Conservation (phyloP, 2,329 filamentous ascomycete genomes). For the Monilinia fructicola region DNA sequence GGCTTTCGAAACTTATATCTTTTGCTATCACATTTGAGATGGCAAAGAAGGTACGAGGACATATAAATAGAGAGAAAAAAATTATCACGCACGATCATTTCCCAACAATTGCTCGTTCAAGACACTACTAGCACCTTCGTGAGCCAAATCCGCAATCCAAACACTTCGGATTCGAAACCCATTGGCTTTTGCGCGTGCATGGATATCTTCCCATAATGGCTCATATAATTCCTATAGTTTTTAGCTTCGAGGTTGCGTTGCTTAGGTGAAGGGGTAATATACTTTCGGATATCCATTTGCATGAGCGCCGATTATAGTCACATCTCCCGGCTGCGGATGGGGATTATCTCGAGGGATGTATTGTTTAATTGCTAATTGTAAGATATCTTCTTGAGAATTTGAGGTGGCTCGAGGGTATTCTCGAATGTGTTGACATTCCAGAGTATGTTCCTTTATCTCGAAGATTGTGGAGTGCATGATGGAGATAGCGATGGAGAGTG, state of each 20-base stretch:
- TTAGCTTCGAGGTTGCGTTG: background rate
- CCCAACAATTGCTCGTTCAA: constrained; percentile 74
- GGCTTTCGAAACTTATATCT: background rate
- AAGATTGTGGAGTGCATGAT: constrained; percentile 46
- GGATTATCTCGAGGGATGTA: constrained; percentile 76
- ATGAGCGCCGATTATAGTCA: constrained; percentile 84
- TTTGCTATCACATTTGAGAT: background rate
- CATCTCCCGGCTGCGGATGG: constrained; percentile 66
- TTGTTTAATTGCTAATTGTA: constrained; percentile 79
- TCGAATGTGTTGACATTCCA: constrained; percentile 75
- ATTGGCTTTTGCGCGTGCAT: constrained; percentile 53
- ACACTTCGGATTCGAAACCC: constrained; percentile 73
- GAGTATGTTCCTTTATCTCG: constrained; percentile 68
- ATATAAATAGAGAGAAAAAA: background rate
- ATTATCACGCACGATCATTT: constrained; percentile 68
- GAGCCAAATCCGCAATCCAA: constrained; percentile 79
- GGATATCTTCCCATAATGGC: constrained; percentile 81
- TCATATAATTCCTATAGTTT: constrained; percentile 80
- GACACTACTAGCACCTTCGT: constrained; percentile 75
- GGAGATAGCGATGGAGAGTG: too few relatives aligned
- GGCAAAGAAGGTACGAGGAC: background rate
- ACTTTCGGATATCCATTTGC: constrained; percentile 94
- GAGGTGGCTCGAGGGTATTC: constrained; percentile 76
- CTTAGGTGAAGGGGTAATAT: constrained; percentile 24
- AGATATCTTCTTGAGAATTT: constrained; percentile 68